These are phyloP conservation scores for Diphasiastrum complanatum DNA, from an alignment of 83 land plant species.

Conservation along the genomic window DNA sequence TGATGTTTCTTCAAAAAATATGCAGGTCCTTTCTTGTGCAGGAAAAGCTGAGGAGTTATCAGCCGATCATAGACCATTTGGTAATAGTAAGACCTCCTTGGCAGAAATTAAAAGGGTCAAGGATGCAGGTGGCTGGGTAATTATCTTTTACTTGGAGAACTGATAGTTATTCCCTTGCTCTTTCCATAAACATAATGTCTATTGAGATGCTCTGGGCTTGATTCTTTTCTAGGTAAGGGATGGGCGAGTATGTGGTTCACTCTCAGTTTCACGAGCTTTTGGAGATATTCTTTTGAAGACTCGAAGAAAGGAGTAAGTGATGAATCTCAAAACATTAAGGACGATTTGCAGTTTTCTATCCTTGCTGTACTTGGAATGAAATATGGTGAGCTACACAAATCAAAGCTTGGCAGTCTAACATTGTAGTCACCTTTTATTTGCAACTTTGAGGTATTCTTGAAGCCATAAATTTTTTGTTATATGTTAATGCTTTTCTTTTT, in stretches of 20 bases:
- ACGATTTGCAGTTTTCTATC: no score
- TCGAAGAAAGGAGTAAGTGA: slow-evolving; percentile 30
- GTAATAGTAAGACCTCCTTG: slow-evolving; percentile 57
- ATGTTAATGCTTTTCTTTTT: no score
- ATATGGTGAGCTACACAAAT: no score
- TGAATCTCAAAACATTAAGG: no score
- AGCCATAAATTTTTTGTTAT: no score
- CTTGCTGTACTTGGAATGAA: no score
- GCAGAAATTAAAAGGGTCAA: slow-evolving; percentile 70
- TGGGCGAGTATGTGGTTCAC: slow-evolving; percentile 89
- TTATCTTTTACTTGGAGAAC: slow-evolving; percentile 14
- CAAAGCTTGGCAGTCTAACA: no score
- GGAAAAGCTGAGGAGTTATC: slow-evolving; percentile 70
- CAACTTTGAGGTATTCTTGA: no score
- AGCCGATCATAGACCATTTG: slow-evolving; percentile 86
- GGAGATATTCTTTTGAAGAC: slow-evolving; percentile 84
- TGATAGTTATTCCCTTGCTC: not conserved
- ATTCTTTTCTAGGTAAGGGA: slow-evolving; percentile 53
- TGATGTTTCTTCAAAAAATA: not conserved
- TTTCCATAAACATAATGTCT: not conserved
- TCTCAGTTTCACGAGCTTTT: slow-evolving; percentile 95
- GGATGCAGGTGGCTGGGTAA: slow-evolving; percentile 98
- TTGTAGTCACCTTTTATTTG: no score
- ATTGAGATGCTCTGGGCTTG: not conserved
- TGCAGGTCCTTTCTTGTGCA: slow-evolving; percentile 66